phyloP scores from a whole-genome alignment of 352 stramenopile genomes.

The Phytophthora brassicae region DNA sequence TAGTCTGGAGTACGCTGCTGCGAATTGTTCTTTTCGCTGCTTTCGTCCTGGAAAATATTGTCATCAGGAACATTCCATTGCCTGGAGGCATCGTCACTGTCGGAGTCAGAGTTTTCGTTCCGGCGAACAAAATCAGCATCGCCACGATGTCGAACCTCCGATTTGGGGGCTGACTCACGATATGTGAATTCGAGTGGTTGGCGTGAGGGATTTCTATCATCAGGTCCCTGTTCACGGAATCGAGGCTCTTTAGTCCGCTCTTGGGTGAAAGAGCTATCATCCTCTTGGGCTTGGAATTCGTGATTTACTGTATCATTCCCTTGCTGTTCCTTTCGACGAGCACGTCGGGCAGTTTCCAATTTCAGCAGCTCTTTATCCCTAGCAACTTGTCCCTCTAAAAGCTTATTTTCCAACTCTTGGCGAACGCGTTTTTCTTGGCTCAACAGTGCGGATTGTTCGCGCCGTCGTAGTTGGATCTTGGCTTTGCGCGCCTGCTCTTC shows the following conservation, averaged over 20 bases:
- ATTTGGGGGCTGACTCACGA: slow-evolving; percentile 2
- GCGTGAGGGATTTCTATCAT: background rate
- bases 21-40: slow-evolving; percentile 4
- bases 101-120: slow-evolving; percentile 10
- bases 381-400: slow-evolving; percentile 39
- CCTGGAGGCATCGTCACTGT: slow-evolving; percentile 2
- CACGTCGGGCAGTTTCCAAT: slow-evolving; percentile 36
- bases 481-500: slow-evolving; percentile 41
- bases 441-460: slow-evolving; percentile 46
- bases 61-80: slow-evolving; percentile 11
- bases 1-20: slow-evolving; percentile 13
- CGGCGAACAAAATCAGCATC: background rate
- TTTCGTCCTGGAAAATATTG: background rate
- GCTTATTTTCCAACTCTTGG: slow-evolving; percentile 52
- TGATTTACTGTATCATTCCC: slow-evolving; percentile 32
- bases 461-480: slow-evolving; percentile 36
- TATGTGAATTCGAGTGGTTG: background rate
- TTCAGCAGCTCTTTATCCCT: slow-evolving; percentile 55
- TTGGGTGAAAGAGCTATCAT: slow-evolving; percentile 11
- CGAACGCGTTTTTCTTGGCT: slow-evolving; percentile 59
- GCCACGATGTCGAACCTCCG: background rate
- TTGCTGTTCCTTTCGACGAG: slow-evolving; percentile 33
- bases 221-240: background rate
- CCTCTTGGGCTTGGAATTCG: slow-evolving; percentile 19
- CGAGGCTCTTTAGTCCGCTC: slow-evolving; percentile 2